These are phyloP conservation scores for Fraxinus cuspidata DNA, from an alignment of 257 asterid genomes.

Conservation along the genomic window DNA sequence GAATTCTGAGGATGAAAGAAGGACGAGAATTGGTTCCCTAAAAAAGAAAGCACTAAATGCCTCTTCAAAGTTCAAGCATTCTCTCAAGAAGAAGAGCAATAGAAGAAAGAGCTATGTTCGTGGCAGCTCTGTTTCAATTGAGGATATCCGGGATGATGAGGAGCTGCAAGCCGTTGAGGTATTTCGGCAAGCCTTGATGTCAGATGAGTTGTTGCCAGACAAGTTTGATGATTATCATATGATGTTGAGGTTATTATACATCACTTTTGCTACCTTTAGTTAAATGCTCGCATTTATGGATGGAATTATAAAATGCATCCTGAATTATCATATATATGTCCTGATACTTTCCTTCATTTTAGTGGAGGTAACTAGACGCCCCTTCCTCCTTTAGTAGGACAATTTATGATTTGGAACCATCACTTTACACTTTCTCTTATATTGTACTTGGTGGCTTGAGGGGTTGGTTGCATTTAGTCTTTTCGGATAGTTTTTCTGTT, in stretches of 20 bases:
- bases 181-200: constrained; percentile 80
- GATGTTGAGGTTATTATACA: constrained; percentile 75
- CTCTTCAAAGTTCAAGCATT: constrained; percentile 89
- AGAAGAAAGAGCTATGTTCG: constrained; percentile 87
- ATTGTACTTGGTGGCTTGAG: not conserved
- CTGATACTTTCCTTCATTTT: not conserved
- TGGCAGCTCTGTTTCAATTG: constrained; percentile 87
- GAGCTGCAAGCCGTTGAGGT: constrained; percentile 89
- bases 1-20: constrained; percentile 95
- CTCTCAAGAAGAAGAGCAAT: constrained; percentile 89
- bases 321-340: not conserved
- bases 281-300: constrained; percentile 11
- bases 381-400: not conserved
- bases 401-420: not conserved
- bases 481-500: not conserved
- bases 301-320: constrained; percentile 5
- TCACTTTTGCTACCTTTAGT: constrained; percentile 22
- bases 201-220: constrained; percentile 84
- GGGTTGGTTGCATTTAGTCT: not conserved
- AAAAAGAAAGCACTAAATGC: constrained; percentile 96
- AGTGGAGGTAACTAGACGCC: not conserved
- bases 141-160: constrained; percentile 88
- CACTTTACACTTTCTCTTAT: not conserved
- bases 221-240: constrained; percentile 91
- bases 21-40: constrained; percentile 76